Evolutionary conservation across 139 green algal species (phyloP).

Genomic region (Edaphochlamys debaryana): DNA sequence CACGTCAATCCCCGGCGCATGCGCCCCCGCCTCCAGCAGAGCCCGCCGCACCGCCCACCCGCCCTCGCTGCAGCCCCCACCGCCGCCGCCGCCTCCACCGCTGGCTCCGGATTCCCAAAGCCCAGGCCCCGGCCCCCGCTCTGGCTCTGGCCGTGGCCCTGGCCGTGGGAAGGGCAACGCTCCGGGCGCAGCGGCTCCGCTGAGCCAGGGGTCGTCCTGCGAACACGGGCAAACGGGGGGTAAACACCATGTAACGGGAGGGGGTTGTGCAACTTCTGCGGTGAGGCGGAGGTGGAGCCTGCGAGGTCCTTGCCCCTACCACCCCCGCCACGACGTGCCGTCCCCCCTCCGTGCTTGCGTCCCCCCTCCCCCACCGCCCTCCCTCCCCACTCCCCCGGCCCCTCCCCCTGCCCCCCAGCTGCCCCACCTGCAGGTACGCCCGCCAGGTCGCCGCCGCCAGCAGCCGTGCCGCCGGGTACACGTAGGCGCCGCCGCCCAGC

Average conservation of each 20-base stretch:
- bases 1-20: constrained; percentile 5
- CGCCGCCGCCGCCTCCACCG: neutral
- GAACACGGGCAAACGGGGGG: no score
- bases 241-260: no score
- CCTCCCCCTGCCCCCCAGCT: neutral
- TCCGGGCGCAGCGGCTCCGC: no score
- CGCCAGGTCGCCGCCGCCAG: constrained; percentile 25
- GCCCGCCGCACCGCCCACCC: neutral
- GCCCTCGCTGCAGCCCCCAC: neutral
- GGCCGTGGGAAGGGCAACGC: no score
- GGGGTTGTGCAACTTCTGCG: no score
- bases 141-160: no score
- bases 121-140: no score
- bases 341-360: no score
- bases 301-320: no score
- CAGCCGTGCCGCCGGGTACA: constrained; percentile 18
- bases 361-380: neutral
- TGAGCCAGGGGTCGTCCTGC: no score
- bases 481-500: constrained; percentile 20
- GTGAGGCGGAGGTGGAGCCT: no score
- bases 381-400: neutral
- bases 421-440: constrained; percentile 5
- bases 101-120: no score
- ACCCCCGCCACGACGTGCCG: neutral
- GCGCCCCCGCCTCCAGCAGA: constrained; percentile 31